Percentiles rank a stretch among this genome's conserved stretches.
Conservation (phyloP, 2,329 filamentous ascomycete genomes). For the Arthrinium phaeospermum region DNA sequence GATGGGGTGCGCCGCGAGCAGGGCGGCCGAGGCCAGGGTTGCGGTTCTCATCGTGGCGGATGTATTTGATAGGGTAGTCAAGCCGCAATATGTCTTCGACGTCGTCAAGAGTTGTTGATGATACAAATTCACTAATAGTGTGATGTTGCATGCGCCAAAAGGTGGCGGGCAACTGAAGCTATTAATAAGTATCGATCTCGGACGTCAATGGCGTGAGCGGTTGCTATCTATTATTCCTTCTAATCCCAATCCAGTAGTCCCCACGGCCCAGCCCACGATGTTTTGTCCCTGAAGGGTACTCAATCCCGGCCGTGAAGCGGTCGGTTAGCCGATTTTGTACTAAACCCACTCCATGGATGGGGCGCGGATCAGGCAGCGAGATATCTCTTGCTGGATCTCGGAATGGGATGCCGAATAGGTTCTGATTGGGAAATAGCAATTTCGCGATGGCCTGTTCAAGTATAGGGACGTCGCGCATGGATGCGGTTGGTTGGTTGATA, state of each 20-base stretch:
- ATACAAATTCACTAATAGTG: neutral
- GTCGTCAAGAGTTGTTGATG: conserved; percentile 2
- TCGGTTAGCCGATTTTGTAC: neutral
- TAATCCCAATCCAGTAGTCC: neutral
- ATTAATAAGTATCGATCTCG: neutral
- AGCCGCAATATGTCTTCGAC: conserved; percentile 27
- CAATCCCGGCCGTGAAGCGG: neutral
- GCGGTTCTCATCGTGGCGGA: neutral
- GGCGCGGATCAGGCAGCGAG: neutral
- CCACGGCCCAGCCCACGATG: neutral
- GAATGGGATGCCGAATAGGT: neutral
- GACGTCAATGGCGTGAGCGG: neutral
- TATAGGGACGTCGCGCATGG: neutral
- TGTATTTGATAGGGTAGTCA: neutral
- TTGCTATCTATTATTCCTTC: neutral
- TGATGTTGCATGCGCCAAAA: neutral
- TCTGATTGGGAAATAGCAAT: neutral
- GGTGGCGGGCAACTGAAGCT: neutral
- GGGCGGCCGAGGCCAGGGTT: conserved; percentile 17
- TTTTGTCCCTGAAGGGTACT: neutral
- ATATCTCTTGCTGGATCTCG: neutral
- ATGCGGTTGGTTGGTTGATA: neutral
- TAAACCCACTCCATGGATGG: neutral
- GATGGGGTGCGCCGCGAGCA: conserved; percentile 18
- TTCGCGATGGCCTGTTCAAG: neutral